Evolutionary conservation across 257 asterid genomes (phyloP), one percentile per base, ranked within the genome.

Genomic region (Lycium barbarum): DNA sequence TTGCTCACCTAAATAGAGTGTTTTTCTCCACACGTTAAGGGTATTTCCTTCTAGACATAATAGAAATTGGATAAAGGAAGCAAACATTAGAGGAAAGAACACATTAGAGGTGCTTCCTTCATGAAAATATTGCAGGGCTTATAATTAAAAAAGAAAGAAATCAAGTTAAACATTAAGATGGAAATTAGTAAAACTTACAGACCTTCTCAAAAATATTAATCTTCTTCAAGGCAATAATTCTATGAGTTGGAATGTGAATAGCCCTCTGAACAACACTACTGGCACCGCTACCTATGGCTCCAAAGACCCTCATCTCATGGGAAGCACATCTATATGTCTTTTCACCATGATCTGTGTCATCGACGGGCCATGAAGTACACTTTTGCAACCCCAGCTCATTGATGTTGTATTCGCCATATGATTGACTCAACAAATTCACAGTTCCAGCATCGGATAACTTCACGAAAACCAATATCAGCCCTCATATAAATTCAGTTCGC

Each of bases 251-350:
- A 63, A 97, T 92, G 78, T 95, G 98, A 88, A 97, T 94, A 81
- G 99, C 99, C 85, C 98, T 93, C 92, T 95, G 99, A 82, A 97
- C 99, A 85, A 97, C 94, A 88, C 99, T 95, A 89, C 99, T 97
- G 40, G 99, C 99, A 6, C 99, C 99, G 86, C 95, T 89, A 53
- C 99, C 99, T 8, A 97, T 97, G 67, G 97, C 91, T 84, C 98
- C 98, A 87, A 90, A 97, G 58, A 95, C 86, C 90, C 99, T 91
- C 98, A 95, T 95, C 93, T 95, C 99, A 81, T 92, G 94, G 83
- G 98, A 97, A 80, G 98, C 98, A 86, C 99, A 97, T 86, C 90
- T 90, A 86, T 91, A 95, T 12, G 98, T 94, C 88, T 91, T 97
- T 89, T 97, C 99, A 35, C 91, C 84, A 85, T 87, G 90, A 85